Conservation (phyloP, 306 rosid species). For the Vigna hirtella region DNA sequence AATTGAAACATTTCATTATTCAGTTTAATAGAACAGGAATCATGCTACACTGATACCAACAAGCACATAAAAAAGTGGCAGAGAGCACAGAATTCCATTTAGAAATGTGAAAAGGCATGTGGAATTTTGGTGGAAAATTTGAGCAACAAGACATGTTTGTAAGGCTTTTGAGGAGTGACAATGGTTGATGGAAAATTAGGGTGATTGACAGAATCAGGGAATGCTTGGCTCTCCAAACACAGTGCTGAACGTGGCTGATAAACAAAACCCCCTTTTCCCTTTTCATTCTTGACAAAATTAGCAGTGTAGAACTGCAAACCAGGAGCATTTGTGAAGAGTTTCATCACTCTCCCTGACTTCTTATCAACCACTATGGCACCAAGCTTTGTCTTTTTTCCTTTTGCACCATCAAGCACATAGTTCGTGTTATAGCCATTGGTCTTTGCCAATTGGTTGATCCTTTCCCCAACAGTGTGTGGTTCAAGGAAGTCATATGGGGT, state of each 20-base stretch:
- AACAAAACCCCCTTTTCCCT: slow-evolving; percentile 74
- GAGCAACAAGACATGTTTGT: slow-evolving; percentile 69
- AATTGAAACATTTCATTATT: neutral
- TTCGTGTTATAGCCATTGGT: slow-evolving; percentile 74
- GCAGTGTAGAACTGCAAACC: slow-evolving; percentile 85
- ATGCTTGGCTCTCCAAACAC: slow-evolving; percentile 89
- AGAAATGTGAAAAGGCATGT: slow-evolving; percentile 22
- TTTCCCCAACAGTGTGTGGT: slow-evolving; percentile 64
- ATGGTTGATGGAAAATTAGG: slow-evolving; percentile 85
- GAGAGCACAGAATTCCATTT: neutral
- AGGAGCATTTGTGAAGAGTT: slow-evolving; percentile 71
- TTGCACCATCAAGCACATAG: slow-evolving; percentile 65
- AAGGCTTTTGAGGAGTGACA: slow-evolving; percentile 66
- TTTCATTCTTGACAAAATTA: slow-evolving; percentile 58
- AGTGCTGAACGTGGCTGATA: slow-evolving; percentile 66
- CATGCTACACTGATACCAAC: neutral
- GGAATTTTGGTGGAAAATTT: slow-evolving; percentile 60
- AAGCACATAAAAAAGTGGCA: neutral
- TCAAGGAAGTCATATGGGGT: slow-evolving; percentile 70
- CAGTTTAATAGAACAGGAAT: neutral
- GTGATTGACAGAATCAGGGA: slow-evolving; percentile 86
- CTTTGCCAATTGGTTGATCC: slow-evolving; percentile 55
- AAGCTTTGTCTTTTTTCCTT: slow-evolving; percentile 43
- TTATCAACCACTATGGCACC: slow-evolving; percentile 65
- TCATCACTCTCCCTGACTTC: slow-evolving; percentile 71